phyloP scores from a whole-genome alignment of 257 asterid genomes.

The Nicotiana benthamiana region DNA sequence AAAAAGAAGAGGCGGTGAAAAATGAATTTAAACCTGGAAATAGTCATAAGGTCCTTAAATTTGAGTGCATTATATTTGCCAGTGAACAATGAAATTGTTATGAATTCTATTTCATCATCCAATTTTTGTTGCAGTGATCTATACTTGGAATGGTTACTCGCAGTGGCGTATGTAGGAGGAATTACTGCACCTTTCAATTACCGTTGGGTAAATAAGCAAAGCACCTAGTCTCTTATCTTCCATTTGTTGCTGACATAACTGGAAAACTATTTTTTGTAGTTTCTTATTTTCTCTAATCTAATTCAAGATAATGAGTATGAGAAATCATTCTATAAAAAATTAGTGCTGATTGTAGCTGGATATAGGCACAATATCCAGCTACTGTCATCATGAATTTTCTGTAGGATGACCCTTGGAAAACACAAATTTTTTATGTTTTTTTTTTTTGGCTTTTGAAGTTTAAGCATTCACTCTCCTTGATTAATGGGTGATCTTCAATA shows the following conservation, averaged over 20 bases:
- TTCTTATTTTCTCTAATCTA: background rate
- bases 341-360: too few relatives aligned
- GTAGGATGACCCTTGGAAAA: too few relatives aligned
- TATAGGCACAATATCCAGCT: too few relatives aligned
- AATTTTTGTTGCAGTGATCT: conserved; percentile 46
- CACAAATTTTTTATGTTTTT: too few relatives aligned
- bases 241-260: background rate
- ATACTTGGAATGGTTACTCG: conserved; percentile 87
- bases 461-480: too few relatives aligned
- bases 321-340: too few relatives aligned
- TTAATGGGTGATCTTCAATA: background rate
- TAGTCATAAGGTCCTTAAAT: background rate
- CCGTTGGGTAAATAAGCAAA: conserved; percentile 55
- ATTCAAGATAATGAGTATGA: background rate
- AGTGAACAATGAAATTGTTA: background rate
- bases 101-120: background rate
- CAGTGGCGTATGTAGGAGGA: conserved; percentile 77
- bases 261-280: background rate
- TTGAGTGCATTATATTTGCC: background rate
- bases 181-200: conserved; percentile 87
- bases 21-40: background rate
- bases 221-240: background rate
- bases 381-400: too few relatives aligned
- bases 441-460: too few relatives aligned
- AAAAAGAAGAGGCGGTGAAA: background rate